Percentiles rank a stretch among this genome's conserved stretches.
Evolutionary conservation across 192 early-diverging fungal species (phyloP).

Genomic region (Phycomyces nitens): DNA sequence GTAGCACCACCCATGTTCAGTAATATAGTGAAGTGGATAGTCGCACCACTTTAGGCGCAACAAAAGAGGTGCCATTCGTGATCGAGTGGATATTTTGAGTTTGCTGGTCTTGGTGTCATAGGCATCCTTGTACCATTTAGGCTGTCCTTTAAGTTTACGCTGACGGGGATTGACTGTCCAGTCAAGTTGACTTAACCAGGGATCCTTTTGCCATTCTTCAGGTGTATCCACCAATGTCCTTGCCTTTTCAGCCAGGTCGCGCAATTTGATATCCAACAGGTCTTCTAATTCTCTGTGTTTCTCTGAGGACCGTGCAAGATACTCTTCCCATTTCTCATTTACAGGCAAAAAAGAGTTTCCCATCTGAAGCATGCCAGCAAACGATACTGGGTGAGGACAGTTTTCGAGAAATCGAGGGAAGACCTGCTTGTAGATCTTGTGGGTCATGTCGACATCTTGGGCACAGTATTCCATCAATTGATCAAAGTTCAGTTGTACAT

Average conservation of each 20-base stretch:
- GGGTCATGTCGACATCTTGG: slow-evolving; percentile 77
- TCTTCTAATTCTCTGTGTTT: slow-evolving; percentile 51
- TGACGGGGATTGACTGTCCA: slow-evolving; percentile 56
- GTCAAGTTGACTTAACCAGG: slow-evolving; percentile 81
- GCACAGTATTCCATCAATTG: slow-evolving; percentile 81
- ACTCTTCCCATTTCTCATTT: slow-evolving; percentile 75
- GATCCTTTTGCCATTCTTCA: slow-evolving; percentile 55
- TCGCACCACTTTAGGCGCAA: slow-evolving; percentile 81
- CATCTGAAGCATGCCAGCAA: slow-evolving; percentile 90
- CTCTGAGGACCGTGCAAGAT: slow-evolving; percentile 55
- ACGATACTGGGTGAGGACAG: slow-evolving; percentile 93
- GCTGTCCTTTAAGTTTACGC: slow-evolving; percentile 52
- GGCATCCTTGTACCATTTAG: slow-evolving; percentile 81
- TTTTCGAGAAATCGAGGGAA: slow-evolving; percentile 69
- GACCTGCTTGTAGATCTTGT: slow-evolving; percentile 62
- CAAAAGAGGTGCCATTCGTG: slow-evolving; percentile 75
- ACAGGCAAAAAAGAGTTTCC: slow-evolving; percentile 80
- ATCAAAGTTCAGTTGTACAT: slow-evolving; percentile 64
- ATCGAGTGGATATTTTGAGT: slow-evolving; percentile 67
- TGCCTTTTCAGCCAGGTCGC: slow-evolving; percentile 39
- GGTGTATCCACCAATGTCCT: slow-evolving; percentile 15
- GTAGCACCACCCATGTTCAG: slow-evolving; percentile 78
- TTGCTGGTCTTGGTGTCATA: slow-evolving; percentile 57
- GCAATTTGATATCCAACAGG: slow-evolving; percentile 44
- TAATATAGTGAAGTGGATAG: slow-evolving; percentile 72